Conservation (phyloP, 768 basidiomycete species). For the Lactarius hengduanensis region DNA sequence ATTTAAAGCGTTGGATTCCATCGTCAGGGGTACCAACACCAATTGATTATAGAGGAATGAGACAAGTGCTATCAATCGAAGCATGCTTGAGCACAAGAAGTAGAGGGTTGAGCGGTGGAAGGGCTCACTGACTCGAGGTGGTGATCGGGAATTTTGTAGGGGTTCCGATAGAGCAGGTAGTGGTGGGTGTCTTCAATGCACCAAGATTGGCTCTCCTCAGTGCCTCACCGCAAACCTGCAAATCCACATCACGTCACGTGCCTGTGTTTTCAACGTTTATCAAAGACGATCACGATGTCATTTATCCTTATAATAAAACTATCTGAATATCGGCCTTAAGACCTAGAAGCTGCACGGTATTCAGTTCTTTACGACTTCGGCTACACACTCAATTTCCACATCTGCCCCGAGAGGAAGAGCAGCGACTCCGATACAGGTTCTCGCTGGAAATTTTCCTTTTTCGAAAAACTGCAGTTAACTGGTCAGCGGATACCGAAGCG, state of each 20-base stretch:
- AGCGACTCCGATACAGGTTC: constrained; percentile 58
- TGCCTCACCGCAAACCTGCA: too few species aligned
- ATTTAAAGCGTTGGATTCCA: constrained; percentile 13
- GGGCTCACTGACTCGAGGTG: constrained; percentile 5
- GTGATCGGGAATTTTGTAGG: background rate
- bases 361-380: constrained; percentile 37
- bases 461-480: constrained; percentile 45
- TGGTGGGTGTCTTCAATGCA: background rate
- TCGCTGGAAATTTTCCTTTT: constrained; percentile 46
- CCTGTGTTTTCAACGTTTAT: background rate
- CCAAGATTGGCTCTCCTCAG: background rate
- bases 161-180: background rate
- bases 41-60: background rate
- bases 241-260: constrained; percentile 1
- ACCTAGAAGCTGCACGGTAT: background rate
- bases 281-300: too few species aligned
- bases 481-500: background rate
- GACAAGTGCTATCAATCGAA: constrained; percentile 1
- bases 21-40: background rate
- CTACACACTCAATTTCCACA: constrained; percentile 63
- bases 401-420: constrained; percentile 51
- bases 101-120: background rate
- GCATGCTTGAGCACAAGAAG: constrained; percentile 2
- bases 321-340: background rate
- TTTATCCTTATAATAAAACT: background rate